Conservation (phyloP, 192 early-diverging fungal genomes). For the Backusella westeae region DNA sequence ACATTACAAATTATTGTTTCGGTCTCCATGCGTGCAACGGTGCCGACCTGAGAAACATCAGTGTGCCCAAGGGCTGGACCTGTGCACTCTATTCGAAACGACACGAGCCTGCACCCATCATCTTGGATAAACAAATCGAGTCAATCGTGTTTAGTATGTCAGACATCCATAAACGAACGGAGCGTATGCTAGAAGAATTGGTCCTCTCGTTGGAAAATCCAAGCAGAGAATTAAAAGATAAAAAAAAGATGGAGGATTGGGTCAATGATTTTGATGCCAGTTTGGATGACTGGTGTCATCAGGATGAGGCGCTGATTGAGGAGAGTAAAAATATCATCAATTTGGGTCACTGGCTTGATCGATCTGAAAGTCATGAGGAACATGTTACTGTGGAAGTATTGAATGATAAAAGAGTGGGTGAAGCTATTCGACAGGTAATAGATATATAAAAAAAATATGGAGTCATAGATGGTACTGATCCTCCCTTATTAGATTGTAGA, state of each 20-base stretch:
- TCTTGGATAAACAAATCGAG: slow-evolving; percentile 32
- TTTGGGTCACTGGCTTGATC: slow-evolving; percentile 29
- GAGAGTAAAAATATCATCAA: slow-evolving; percentile 16
- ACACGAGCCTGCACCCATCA: background rate
- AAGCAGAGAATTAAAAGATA: slow-evolving; percentile 19
- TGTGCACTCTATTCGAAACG: slow-evolving; percentile 33
- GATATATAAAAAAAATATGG: background rate
- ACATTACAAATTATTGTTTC: slow-evolving; percentile 28
- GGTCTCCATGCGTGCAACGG: slow-evolving; percentile 28
- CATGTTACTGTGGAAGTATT: slow-evolving; percentile 25
- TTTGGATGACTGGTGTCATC: slow-evolving; percentile 43
- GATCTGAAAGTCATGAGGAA: slow-evolving; percentile 31
- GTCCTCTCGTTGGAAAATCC: slow-evolving; percentile 29
- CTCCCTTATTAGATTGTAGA: slow-evolving; percentile 23
- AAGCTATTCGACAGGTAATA: slow-evolving; percentile 31
- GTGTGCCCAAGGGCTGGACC: slow-evolving; percentile 24
- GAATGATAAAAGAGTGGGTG: slow-evolving; percentile 39
- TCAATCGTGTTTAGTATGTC: slow-evolving; percentile 25
- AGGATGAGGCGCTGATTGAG: slow-evolving; percentile 28
- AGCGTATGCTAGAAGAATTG: slow-evolving; percentile 33
- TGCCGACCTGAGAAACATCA: slow-evolving; percentile 19
- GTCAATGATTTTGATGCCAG: slow-evolving; percentile 37
- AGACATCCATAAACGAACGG: slow-evolving; percentile 34
- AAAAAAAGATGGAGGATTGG: slow-evolving; percentile 35
- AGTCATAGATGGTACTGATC: no score